These are phyloP conservation scores for Paracorniculantispora psalliotae DNA, from an alignment of 2,329 filamentous ascomycete genomes.

Conservation along the genomic window DNA sequence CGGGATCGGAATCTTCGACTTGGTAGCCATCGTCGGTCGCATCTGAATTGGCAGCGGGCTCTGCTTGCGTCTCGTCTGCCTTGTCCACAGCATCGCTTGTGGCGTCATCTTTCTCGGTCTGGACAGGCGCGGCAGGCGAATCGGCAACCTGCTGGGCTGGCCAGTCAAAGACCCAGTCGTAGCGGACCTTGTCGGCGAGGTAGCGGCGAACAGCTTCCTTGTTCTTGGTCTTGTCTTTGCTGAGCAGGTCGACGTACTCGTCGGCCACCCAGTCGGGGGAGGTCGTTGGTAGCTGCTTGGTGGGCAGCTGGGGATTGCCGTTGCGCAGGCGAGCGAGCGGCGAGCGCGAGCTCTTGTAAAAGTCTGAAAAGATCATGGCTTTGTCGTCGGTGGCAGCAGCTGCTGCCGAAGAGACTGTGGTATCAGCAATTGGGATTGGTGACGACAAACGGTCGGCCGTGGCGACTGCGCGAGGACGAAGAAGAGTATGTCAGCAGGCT, in stretches of 20 bases:
- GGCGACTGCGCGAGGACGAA: background rate
- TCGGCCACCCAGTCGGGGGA: constrained; percentile 37
- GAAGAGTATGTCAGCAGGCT: background rate
- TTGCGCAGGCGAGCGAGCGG: constrained; percentile 49
- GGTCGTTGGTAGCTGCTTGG: constrained; percentile 24
- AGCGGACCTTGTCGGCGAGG: constrained; percentile 48
- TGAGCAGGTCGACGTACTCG: constrained; percentile 57
- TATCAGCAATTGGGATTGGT: background rate
- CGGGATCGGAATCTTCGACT: constrained; percentile 34
- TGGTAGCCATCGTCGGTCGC: constrained; percentile 29
- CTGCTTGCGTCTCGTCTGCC: constrained; percentile 10
- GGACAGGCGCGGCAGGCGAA: background rate
- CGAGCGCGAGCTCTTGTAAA: constrained; percentile 52
- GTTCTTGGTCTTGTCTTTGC: constrained; percentile 56
- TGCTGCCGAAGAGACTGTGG: background rate
- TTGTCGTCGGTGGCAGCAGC: background rate
- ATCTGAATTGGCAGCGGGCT: background rate
- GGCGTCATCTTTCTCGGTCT: background rate
- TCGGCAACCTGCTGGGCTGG: constrained; percentile 29
- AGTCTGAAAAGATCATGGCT: constrained; percentile 54
- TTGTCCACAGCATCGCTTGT: background rate
- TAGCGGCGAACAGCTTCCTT: constrained; percentile 58
- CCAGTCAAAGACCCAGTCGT: constrained; percentile 59
- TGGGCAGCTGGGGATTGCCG: constrained; percentile 25
- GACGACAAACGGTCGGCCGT: background rate